Percentiles rank a stretch among this genome's conserved stretches.
These are phyloP conservation scores for Emmonsia crescens DNA, from an alignment of 2,329 filamentous ascomycete species.

Conservation along the genomic window DNA sequence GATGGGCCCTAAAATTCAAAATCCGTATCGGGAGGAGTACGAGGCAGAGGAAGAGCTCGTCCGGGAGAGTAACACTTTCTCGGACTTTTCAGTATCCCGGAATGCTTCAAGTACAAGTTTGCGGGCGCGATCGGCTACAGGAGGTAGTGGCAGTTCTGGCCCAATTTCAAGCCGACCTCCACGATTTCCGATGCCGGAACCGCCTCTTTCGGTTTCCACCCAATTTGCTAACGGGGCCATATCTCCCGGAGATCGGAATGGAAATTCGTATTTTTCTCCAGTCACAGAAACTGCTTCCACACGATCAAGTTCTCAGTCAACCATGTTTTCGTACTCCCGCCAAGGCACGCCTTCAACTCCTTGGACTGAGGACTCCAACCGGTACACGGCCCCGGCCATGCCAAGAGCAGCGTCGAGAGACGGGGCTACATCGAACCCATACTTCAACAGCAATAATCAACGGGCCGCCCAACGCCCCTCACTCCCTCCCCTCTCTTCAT, in stretches of 20 bases:
- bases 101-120: conserved; percentile 67
- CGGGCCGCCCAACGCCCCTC: conserved; percentile 57
- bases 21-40: conserved; percentile 63
- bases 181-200: conserved; percentile 57
- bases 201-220: conserved; percentile 58
- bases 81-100: conserved; percentile 47
- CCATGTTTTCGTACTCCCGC: conserved; percentile 71
- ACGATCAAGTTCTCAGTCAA: conserved; percentile 41
- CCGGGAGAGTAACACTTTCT: conserved; percentile 29
- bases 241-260: conserved; percentile 52
- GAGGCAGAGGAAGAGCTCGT: conserved; percentile 42
- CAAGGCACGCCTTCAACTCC: conserved; percentile 51
- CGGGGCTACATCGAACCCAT: conserved; percentile 53
- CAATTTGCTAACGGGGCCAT: conserved; percentile 41
- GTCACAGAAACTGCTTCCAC: conserved; percentile 57
- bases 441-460: conserved; percentile 51
- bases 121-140: conserved; percentile 64
- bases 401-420: conserved; percentile 71
- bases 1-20: conserved; percentile 58
- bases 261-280: conserved; percentile 93
- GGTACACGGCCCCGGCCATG: conserved; percentile 83
- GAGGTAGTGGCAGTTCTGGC: conserved; percentile 39
- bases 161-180: conserved; percentile 45
- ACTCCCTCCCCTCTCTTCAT: conserved; percentile 56
- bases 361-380: conserved; percentile 58